A percentile compares a stretch with the other conserved stretches of the same genome.
These are phyloP conservation scores for Gynostemma pentaphyllum DNA, from an alignment of 306 rosid genomes.

Conservation along the genomic window DNA sequence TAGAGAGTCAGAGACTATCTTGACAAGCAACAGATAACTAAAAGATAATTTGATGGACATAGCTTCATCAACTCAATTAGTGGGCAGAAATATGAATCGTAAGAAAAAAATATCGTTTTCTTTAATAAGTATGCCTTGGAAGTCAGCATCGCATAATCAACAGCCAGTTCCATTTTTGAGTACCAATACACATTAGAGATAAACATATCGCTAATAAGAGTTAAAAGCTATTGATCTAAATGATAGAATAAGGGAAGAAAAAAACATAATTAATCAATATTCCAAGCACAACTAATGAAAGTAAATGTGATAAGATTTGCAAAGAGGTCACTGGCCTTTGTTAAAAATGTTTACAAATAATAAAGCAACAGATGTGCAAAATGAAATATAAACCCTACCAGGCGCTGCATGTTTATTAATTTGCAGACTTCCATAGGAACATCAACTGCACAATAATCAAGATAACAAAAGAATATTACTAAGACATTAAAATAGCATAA, in stretches of 20 bases:
- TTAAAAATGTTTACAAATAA: background rate
- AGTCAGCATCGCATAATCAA: background rate
- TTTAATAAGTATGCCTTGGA: background rate
- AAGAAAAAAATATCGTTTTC: background rate
- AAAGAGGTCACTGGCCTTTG: background rate
- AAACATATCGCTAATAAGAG: background rate
- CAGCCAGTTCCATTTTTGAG: background rate
- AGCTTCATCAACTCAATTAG: background rate
- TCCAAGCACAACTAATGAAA: background rate
- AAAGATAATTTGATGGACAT: background rate
- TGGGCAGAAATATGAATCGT: background rate
- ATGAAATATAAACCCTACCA: slow-evolving; percentile 45
- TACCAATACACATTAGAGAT: background rate
- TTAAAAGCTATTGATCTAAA: background rate
- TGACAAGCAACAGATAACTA: too few relatives aligned
- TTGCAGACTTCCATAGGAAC: slow-evolving; percentile 70
- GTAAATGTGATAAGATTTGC: background rate
- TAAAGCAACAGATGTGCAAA: slow-evolving; percentile 8
- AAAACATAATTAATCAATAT: background rate
- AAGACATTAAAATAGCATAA: too few relatives aligned
- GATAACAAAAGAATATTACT: background rate
- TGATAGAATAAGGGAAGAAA: background rate
- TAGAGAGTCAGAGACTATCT: too few relatives aligned
- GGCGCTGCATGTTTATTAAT: slow-evolving; percentile 61
- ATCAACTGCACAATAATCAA: slow-evolving; percentile 47